Conservation (phyloP, 2,329 filamentous ascomycete genomes). For the Fusarium sp. region DNA sequence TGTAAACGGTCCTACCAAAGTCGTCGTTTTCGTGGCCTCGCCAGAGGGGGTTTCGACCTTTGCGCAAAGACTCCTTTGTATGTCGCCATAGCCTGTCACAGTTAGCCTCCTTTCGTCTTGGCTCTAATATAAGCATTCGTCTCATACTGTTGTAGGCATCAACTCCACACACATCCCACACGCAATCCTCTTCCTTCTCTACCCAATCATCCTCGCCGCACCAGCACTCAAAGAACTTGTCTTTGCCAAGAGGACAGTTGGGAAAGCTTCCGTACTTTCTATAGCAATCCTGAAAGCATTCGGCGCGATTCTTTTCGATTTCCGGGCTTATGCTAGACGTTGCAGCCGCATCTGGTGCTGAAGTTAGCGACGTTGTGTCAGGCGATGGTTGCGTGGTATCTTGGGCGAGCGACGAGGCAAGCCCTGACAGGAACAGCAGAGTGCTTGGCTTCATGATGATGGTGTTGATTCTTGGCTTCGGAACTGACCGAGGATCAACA, state of each 20-base stretch:
- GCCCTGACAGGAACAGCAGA: not conserved
- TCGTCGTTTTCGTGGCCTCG: fast-evolving
- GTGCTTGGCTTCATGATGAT: not conserved
- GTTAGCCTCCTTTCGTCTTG: not conserved
- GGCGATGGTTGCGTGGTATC: not conserved
- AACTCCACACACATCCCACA: slow-evolving; percentile 10
- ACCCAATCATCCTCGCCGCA: slow-evolving; percentile 18
- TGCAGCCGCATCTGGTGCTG: not conserved
- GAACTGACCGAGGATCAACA: not conserved
- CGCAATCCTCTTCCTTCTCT: slow-evolving; percentile 19
- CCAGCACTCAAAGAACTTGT: slow-evolving; percentile 10
- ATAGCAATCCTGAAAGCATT: slow-evolving; percentile 17
- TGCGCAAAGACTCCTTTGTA: not conserved
- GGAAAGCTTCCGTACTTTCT: slow-evolving; percentile 8
- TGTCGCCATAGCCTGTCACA: not conserved
- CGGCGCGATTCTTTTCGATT: slow-evolving; percentile 1
- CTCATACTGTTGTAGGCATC: slow-evolving; percentile 23
- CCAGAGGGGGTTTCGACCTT: not conserved
- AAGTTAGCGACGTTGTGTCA: not conserved
- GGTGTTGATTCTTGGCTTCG: not conserved
- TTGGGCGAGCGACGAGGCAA: not conserved
- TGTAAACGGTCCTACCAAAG: not conserved
- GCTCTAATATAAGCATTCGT: fast-evolving
- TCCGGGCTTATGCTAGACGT: not conserved
- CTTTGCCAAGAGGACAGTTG: slow-evolving; percentile 2